A percentile compares a stretch with the other conserved stretches of the same genome.
These are phyloP conservation scores for Pichia sporocuriosa DNA, from an alignment of 805 yeast genomes.

Conservation along the genomic window DNA sequence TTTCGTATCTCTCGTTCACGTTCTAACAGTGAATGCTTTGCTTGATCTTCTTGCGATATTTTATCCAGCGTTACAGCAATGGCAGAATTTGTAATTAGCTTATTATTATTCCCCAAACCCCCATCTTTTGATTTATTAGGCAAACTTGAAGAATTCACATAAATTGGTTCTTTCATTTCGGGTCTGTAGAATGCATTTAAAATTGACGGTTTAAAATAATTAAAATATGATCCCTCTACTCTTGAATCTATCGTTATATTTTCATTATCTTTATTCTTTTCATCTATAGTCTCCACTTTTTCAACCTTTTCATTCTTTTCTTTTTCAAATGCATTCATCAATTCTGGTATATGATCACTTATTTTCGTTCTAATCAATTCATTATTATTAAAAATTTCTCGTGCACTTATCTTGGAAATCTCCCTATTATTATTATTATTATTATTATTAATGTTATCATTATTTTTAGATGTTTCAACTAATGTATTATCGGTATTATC, in stretches of 20 bases:
- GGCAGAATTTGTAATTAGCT: neutral
- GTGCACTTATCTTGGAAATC: constrained; percentile 5
- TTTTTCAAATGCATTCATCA: constrained; percentile 61
- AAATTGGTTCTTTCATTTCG: constrained; percentile 20
- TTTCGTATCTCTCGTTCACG: constrained; percentile 11
- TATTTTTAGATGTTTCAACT: neutral
- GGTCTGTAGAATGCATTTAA: constrained; percentile 22
- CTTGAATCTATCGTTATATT: too few relatives aligned
- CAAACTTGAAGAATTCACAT: constrained; percentile 10
- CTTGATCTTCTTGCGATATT: constrained; percentile 6
- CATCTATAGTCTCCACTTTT: neutral
- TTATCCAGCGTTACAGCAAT: constrained; percentile 5
- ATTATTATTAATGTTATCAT: too few relatives aligned
- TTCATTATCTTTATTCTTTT: neutral
- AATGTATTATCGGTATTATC: constrained; percentile 4
- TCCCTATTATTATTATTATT: too few relatives aligned
- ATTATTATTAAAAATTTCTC: constrained; percentile 9
- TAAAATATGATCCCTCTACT: neutral
- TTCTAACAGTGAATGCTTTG: constrained; percentile 11
- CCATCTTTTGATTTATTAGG: neutral
- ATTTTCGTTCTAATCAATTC: constrained; percentile 37
- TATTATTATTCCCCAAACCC: neutral
- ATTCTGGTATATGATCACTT: constrained; percentile 56
- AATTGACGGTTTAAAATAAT: constrained; percentile 13
- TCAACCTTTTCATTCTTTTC: constrained; percentile 19